Conservation (phyloP, 2,329 filamentous ascomycete genomes). For the Pezicula rhizophila region DNA sequence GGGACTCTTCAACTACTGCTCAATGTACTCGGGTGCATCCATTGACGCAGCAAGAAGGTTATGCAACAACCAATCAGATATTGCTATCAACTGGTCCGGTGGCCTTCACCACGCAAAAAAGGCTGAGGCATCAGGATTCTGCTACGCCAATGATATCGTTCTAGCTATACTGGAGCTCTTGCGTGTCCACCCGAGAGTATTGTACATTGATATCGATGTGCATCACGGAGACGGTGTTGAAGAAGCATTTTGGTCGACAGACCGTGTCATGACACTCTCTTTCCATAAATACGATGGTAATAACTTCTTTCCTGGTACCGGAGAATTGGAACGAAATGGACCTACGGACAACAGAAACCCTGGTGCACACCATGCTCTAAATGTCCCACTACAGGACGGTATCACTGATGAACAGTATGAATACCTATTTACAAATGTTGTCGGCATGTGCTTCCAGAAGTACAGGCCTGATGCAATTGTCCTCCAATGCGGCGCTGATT, state of each 20-base stretch:
- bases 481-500: constrained; percentile 92
- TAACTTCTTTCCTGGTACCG: constrained; percentile 85
- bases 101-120: constrained; percentile 96
- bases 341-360: constrained; percentile 77
- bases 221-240: constrained; percentile 90
- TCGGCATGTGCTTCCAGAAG: constrained; percentile 69
- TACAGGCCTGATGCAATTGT: constrained; percentile 91
- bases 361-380: constrained; percentile 83
- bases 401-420: constrained; percentile 89
- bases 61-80: constrained; percentile 79
- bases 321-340: constrained; percentile 79
- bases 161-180: constrained; percentile 86
- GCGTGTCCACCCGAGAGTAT: constrained; percentile 72
- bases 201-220: constrained; percentile 93
- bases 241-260: constrained; percentile 83
- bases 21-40: constrained; percentile 84
- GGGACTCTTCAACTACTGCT: constrained; percentile 91
- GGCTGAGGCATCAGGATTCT: constrained; percentile 89
- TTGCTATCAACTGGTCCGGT: constrained; percentile 96
- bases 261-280: constrained; percentile 85
- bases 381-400: constrained; percentile 84
- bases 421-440: constrained; percentile 74
- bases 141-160: constrained; percentile 98
- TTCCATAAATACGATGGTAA: constrained; percentile 92
- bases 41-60: constrained; percentile 89